Percentiles rank a stretch among this genome's conserved stretches.
Evolutionary conservation across 2,329 filamentous ascomycete species (phyloP).

Genomic region (Colletotrichum lupini): DNA sequence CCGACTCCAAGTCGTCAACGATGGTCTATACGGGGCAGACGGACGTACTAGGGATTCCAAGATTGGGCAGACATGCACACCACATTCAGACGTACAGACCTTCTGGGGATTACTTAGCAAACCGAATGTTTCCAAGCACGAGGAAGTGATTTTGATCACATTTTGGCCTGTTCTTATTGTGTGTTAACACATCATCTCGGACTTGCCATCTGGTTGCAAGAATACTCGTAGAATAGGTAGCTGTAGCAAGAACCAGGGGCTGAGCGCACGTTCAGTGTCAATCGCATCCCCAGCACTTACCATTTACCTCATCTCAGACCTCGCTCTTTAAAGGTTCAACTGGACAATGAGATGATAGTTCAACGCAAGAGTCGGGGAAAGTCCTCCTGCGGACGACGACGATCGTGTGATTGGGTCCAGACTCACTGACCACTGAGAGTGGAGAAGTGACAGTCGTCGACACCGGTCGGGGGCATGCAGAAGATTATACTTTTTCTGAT

Average conservation of each 20-base stretch:
- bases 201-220: not conserved
- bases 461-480: conserved; percentile 2
- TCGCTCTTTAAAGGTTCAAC: not conserved
- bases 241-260: not conserved
- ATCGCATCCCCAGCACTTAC: no score
- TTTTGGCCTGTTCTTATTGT: not conserved
- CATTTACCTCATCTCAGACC: not conserved
- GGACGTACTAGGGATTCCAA: not conserved
- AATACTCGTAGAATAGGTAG: not conserved
- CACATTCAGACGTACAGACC: not conserved
- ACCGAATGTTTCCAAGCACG: not conserved
- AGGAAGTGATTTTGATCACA: not conserved
- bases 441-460: conserved; percentile 26
- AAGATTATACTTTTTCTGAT: not conserved
- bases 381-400: not conserved
- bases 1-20: not conserved
- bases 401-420: not conserved
- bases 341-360: not conserved
- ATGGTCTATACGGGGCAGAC: not conserved
- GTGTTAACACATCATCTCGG: not conserved
- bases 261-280: not conserved
- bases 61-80: no score
- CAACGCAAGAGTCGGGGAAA: not conserved
- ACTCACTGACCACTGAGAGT: conserved; percentile 23
- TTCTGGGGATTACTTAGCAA: not conserved